phyloP scores from a whole-genome alignment of 2,329 filamentous ascomycete species.

The Aspergillus chevalieri region DNA sequence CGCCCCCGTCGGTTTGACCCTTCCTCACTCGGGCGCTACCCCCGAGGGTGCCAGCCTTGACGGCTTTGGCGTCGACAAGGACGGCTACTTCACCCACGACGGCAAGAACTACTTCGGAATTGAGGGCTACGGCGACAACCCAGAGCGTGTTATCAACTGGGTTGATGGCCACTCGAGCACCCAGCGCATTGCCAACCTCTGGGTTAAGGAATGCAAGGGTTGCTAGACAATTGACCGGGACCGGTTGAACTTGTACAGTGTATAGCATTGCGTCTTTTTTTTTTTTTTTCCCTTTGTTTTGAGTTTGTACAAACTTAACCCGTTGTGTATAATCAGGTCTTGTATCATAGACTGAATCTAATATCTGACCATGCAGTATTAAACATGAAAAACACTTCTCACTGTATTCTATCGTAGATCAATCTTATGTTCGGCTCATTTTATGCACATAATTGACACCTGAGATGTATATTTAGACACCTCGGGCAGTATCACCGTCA shows the following conservation, averaged over 20 bases:
- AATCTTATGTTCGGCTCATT: no score
- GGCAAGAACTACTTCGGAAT: slow-evolving; percentile 21
- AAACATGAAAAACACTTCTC: no score
- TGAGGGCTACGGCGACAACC: slow-evolving; percentile 16
- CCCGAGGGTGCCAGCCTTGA: slow-evolving; percentile 18
- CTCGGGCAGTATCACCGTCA: not conserved
- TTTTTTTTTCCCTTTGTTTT: not conserved
- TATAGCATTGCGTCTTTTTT: not conserved
- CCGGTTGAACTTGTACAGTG: not conserved
- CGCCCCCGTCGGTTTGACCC: slow-evolving; percentile 16
- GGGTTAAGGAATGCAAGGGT: slow-evolving; percentile 22
- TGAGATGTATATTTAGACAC: not conserved
- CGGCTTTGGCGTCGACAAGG: slow-evolving; percentile 19
- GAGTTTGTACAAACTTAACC: not conserved
- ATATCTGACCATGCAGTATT: no score
- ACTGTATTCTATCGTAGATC: no score
- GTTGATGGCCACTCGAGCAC: slow-evolving; percentile 18
- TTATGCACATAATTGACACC: no score
- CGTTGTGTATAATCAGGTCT: not conserved
- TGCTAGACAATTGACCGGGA: slow-evolving; percentile 4
- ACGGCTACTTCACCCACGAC: slow-evolving; percentile 22
- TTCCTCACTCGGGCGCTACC: slow-evolving; percentile 22
- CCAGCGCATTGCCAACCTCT: slow-evolving; percentile 14
- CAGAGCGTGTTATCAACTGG: slow-evolving; percentile 21
- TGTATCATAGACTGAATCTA: not conserved